Conservation (phyloP, 495 filamentous ascomycete species). For the Talaromyces liani region DNA sequence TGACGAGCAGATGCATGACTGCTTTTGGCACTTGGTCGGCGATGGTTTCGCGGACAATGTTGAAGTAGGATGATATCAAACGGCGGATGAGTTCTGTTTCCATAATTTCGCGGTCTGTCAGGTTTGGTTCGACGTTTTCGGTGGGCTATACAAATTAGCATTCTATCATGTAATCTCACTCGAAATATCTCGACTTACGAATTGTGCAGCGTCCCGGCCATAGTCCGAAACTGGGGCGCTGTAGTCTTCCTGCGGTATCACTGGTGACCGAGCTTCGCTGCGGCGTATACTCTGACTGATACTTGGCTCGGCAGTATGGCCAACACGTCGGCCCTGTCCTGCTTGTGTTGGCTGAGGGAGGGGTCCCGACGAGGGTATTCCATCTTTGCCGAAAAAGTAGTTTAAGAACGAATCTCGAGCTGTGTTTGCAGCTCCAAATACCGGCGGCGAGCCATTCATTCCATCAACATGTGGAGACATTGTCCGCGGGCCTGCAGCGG, state of each 20-base stretch:
- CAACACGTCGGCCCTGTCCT: slow-evolving; percentile 57
- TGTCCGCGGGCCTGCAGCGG: slow-evolving; percentile 61
- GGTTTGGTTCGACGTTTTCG: slow-evolving; percentile 59
- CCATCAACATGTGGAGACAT: slow-evolving; percentile 71
- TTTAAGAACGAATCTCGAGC: slow-evolving; percentile 86
- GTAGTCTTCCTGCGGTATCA: slow-evolving; percentile 35
- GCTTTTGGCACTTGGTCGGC: slow-evolving; percentile 98
- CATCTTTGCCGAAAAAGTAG: slow-evolving; percentile 97
- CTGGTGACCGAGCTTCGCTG: slow-evolving; percentile 48
- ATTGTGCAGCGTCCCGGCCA: slow-evolving; percentile 43
- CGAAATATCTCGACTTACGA: slow-evolving; percentile 45
- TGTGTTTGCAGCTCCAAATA: slow-evolving; percentile 46
- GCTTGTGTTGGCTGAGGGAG: slow-evolving; percentile 19
- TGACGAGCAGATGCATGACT: slow-evolving; percentile 97
- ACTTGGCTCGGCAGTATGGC: slow-evolving; percentile 66
- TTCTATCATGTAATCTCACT: slow-evolving; percentile 2
- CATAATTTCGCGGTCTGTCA: slow-evolving; percentile 92
- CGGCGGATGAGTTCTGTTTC: slow-evolving; percentile 96
- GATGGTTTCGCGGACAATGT: slow-evolving; percentile 94
- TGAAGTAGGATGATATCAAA: slow-evolving; percentile 95
- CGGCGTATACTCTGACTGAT: slow-evolving; percentile 79
- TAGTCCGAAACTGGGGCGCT: slow-evolving; percentile 24
- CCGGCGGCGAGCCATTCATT: slow-evolving; percentile 65
- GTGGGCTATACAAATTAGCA: slow-evolving; percentile 31
- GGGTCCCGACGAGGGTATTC: slow-evolving; percentile 33